Evolutionary conservation across 2,329 filamentous ascomycete genomes (phyloP), one percentile per base, ranked within the genome.

Genomic region (Penicillium sp.): DNA sequence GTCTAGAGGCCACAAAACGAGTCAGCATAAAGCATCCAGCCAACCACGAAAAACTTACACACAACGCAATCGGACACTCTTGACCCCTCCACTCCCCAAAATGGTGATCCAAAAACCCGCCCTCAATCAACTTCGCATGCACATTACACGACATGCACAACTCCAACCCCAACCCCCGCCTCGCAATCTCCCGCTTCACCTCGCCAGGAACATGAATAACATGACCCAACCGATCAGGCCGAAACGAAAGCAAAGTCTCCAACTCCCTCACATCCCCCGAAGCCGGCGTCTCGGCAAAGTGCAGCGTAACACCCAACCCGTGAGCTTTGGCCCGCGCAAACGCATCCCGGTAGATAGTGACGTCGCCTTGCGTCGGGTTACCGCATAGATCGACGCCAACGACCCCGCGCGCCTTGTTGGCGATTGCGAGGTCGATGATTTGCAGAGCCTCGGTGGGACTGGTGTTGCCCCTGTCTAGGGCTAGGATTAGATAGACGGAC

Each of bases 61-160:
- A 89, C 50, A 94, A 79, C 4, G 87, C 86, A 49, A 94, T 83
- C 4, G 85, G 82, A 55, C 85, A 86, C 2, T 84, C 83, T 26
- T 82, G 83, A 6, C 85, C 81, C 50, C 80, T 77, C 91, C 91
- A 95, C 70, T 87, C 84, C 15, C 89, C 88, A 76, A 95, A 93
- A 79, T 95, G 91, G 76, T 95, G 91, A 53, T 87, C 87, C 60
- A 84, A 70, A 68, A 84, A 85, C 1, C 87, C 85, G 0, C 90
- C 89, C 1, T 81, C 78, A 55, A 90, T 88, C 86, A 95, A 88
- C 66, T 87, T 88, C 1, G 89, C 89, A 67, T 89, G 86, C 1
- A 95, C 90, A 70, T 95, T 95, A 76, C 91, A 94, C 67, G 88
- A 92, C 63, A 95, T 78, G 64, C 91, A 95, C 40, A 95, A 73